Percentiles rank a stretch among this genome's conserved stretches.
These are phyloP conservation scores for Infundibulicybe gibba DNA, from an alignment of 768 basidiomycete genomes.

Conservation along the genomic window DNA sequence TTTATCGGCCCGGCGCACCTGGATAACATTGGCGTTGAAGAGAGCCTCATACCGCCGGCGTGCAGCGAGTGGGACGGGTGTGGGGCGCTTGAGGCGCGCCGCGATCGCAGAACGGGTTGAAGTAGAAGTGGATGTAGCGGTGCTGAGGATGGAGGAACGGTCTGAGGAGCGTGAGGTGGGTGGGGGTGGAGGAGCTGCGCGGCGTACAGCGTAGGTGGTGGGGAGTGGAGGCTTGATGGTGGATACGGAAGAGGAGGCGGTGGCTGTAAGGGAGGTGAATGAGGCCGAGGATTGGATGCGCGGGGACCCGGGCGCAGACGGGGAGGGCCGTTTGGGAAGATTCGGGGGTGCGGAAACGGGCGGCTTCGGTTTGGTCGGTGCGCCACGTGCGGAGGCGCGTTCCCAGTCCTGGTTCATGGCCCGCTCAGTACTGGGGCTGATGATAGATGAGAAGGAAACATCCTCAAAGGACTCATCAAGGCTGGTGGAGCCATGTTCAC, in stretches of 20 bases:
- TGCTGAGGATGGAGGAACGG: constrained; percentile 60
- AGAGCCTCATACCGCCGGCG: constrained; percentile 65
- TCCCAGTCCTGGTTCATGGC: constrained; percentile 49
- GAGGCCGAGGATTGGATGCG: constrained; percentile 10
- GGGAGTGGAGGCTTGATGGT: constrained; percentile 6
- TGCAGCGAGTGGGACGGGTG: constrained; percentile 65
- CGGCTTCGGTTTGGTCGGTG: constrained; percentile 37
- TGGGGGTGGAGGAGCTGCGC: constrained; percentile 29
- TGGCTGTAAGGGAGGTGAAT: constrained; percentile 14
- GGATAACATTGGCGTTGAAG: constrained; percentile 57
- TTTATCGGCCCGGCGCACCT: constrained; percentile 39
- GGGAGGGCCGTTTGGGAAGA: constrained; percentile 42
- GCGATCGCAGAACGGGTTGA: constrained; percentile 15
- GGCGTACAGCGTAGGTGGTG: constrained; percentile 17
- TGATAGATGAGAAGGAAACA: constrained; percentile 49
- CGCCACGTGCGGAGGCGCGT: constrained; percentile 31
- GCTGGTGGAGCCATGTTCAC: constrained; percentile 49
- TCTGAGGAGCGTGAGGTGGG: constrained; percentile 52
- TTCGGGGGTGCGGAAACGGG: too few species aligned
- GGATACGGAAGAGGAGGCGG: constrained; percentile 23
- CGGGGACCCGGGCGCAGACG: constrained; percentile 5
- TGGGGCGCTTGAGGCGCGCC: constrained; percentile 39
- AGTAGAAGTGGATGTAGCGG: constrained; percentile 30
- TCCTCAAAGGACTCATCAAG: constrained; percentile 75
- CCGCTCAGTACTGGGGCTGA: constrained; percentile 48